These are phyloP conservation scores for Umbelopsis sp. DNA, from an alignment of 192 early-diverging fungal genomes.

Conservation along the genomic window DNA sequence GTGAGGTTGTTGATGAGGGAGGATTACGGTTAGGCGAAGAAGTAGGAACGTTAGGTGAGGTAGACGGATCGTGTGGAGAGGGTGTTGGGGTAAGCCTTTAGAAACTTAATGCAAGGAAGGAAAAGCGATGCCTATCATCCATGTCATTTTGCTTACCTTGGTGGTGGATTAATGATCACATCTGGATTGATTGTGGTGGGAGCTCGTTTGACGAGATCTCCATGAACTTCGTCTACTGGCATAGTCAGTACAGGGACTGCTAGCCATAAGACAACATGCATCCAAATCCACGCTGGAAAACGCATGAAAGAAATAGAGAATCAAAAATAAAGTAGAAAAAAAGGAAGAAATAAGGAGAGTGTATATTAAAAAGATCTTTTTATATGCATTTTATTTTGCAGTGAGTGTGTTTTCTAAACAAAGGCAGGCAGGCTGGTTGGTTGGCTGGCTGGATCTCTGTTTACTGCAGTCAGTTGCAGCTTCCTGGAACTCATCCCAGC, in stretches of 20 bases:
- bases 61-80: not conserved
- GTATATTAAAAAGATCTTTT: not conserved
- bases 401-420: too few species aligned
- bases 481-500: too few species aligned
- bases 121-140: not conserved
- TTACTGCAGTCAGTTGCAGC: too few species aligned
- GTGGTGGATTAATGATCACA: not conserved
- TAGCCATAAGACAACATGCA: not conserved
- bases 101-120: not conserved
- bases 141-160: not conserved
- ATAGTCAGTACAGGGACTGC: not conserved
- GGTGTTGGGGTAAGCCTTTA: not conserved
- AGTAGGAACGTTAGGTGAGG: not conserved
- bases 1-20: not conserved
- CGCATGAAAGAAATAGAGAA: not conserved
- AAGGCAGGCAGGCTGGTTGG: too few species aligned
- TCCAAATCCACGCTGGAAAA: not conserved
- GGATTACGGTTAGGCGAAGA: not conserved
- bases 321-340: not conserved
- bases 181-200: not conserved
- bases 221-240: not conserved
- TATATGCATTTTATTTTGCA: not conserved
- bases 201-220: not conserved
- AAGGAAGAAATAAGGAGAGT: not conserved
- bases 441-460: too few species aligned